Evolutionary conservation across 768 basidiomycete species (phyloP).

Genomic region (Phylloporus sp.): DNA sequence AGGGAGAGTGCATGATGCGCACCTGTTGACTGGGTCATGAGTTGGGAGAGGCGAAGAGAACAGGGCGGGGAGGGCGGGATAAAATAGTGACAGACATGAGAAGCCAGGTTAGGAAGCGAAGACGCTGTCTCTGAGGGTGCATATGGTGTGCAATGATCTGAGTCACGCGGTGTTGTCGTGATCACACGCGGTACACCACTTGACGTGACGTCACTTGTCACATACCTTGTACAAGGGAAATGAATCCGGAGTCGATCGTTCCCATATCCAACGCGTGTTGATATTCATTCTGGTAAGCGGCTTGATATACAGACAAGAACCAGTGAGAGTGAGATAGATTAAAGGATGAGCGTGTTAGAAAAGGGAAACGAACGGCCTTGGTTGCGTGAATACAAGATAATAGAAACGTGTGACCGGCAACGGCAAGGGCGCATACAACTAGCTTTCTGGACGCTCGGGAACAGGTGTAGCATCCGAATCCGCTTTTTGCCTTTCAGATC

Average conservation of each 20-base stretch:
- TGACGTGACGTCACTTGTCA: not conserved
- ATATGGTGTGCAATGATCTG: not conserved
- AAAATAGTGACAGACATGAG: not conserved
- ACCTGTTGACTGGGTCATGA: not conserved
- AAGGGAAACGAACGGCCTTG: not conserved
- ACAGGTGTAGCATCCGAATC: not conserved
- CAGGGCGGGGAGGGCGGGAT: not conserved
- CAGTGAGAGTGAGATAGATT: slow-evolving; percentile 10
- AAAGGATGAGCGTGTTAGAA: slow-evolving; percentile 3
- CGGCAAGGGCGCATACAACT: not conserved
- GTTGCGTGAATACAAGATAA: slow-evolving; percentile 2
- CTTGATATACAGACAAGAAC: slow-evolving; percentile 15
- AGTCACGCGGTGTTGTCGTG: not conserved
- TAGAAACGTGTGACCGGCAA: not conserved
- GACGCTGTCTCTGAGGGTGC: not conserved
- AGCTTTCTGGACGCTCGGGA: slow-evolving; percentile 2
- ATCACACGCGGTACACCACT: not conserved
- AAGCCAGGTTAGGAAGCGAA: not conserved
- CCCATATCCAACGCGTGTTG: not conserved
- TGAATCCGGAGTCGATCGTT: not conserved
- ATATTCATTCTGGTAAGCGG: slow-evolving; percentile 2
- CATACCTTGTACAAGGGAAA: not conserved
- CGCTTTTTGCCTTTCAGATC: slow-evolving; percentile 5
- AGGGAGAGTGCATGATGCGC: not conserved
- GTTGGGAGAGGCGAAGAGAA: not conserved